These are phyloP conservation scores for Neolentinus lepideus DNA, from an alignment of 1,284 basidiomycete species.

Conservation along the genomic window DNA sequence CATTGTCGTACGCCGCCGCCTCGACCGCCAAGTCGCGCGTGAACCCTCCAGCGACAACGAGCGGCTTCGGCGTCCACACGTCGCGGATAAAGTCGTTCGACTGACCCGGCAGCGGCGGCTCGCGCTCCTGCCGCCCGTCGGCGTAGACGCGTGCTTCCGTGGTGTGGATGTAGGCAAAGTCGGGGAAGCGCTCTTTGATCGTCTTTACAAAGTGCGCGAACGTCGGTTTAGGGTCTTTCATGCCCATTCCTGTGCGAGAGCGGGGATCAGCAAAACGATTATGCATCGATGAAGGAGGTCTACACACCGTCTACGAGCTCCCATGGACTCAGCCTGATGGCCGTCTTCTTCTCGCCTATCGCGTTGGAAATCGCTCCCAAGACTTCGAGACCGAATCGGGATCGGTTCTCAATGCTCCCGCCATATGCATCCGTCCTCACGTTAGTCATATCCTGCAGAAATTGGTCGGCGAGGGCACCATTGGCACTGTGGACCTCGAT, in stretches of 20 bases:
- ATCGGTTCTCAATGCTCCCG: constrained; percentile 46
- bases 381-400: constrained; percentile 40
- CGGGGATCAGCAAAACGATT: neutral
- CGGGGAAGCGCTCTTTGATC: constrained; percentile 28
- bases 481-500: constrained; percentile 30
- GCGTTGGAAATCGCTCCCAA: constrained; percentile 31
- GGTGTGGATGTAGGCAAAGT: constrained; percentile 51
- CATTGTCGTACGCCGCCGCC: neutral
- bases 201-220: constrained; percentile 28
- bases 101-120: constrained; percentile 2
- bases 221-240: constrained; percentile 30
- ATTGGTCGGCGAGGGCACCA: constrained; percentile 36
- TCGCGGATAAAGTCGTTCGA: constrained; percentile 11
- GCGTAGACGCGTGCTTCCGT: constrained; percentile 37
- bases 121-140: constrained; percentile 4
- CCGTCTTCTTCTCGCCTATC: constrained; percentile 32
- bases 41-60: constrained; percentile 26
- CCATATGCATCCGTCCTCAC: constrained; percentile 54
- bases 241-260: constrained; percentile 22
- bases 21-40: constrained; percentile 7
- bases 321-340: constrained; percentile 51
- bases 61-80: constrained; percentile 11
- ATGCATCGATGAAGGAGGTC: neutral
- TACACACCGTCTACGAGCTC: constrained; percentile 26
- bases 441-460: constrained; percentile 39